phyloP scores from a whole-genome alignment of 2,329 filamentous ascomycete species.

The Colletotrichum musae region DNA sequence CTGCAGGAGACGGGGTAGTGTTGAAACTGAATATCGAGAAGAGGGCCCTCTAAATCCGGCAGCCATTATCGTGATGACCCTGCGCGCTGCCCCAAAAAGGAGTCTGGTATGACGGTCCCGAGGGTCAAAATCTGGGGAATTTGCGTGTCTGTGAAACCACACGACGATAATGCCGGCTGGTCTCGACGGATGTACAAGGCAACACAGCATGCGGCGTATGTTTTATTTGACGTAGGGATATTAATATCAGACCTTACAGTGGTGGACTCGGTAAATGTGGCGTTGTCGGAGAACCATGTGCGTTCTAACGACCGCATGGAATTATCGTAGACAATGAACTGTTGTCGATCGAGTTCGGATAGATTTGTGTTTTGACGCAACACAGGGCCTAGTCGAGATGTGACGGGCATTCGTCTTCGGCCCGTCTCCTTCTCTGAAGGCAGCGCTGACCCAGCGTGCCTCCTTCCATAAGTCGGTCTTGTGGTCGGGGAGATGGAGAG shows the following conservation, averaged over 20 bases:
- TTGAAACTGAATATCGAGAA: slow-evolving; percentile 10
- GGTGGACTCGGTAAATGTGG: neutral
- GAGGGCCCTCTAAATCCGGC: neutral
- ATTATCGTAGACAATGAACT: neutral
- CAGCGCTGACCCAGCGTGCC: no score
- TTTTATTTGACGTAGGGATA: slow-evolving; percentile 31
- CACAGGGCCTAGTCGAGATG: neutral
- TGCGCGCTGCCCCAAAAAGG: neutral
- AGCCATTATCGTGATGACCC: slow-evolving; percentile 16
- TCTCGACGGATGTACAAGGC: neutral
- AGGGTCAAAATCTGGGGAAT: slow-evolving; percentile 29
- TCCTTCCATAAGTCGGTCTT: no score
- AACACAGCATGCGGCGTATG: slow-evolving; percentile 16
- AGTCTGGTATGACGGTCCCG: neutral
- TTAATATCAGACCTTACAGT: slow-evolving; percentile 20
- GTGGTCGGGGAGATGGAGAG: no score
- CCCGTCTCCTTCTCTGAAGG: neutral
- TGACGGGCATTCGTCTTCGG: slow-evolving; percentile 7
- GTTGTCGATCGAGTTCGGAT: neutral
- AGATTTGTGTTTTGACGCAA: neutral
- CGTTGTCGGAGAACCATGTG: neutral
- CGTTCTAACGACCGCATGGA: neutral
- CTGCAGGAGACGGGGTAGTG: neutral
- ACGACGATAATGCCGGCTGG: slow-evolving; percentile 30
- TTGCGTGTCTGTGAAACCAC: slow-evolving; percentile 15